Evolutionary conservation across 2,329 filamentous ascomycete genomes (phyloP).

Genomic region (Nemania bipapillata): DNA sequence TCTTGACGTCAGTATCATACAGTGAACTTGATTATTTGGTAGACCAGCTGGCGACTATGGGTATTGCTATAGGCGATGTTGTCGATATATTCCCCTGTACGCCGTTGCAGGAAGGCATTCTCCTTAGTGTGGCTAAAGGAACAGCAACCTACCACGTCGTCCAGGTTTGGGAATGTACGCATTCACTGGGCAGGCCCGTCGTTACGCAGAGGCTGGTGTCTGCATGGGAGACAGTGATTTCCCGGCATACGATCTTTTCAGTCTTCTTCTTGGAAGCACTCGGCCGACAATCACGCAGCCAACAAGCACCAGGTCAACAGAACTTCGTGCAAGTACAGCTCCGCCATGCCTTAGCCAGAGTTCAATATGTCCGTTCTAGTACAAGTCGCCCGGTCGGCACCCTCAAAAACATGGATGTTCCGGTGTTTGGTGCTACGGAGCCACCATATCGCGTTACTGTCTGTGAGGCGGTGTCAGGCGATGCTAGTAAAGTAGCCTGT

Average conservation of each 20-base stretch:
- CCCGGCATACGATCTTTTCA: constrained; percentile 9
- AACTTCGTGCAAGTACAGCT: constrained; percentile 17
- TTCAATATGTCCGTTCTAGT: constrained; percentile 16
- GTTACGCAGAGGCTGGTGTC: constrained; percentile 14
- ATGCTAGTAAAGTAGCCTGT: constrained; percentile 14
- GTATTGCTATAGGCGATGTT: constrained; percentile 6
- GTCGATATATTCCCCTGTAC: constrained; percentile 10
- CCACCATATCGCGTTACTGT: constrained; percentile 14
- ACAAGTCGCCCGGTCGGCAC: constrained; percentile 11
- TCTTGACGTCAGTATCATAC: constrained; percentile 9
- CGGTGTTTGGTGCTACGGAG: constrained; percentile 15
- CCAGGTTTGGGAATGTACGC: constrained; percentile 11
- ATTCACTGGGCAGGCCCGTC: constrained; percentile 14
- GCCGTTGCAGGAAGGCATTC: constrained; percentile 7
- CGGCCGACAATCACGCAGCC: constrained; percentile 6
- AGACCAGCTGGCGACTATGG: constrained; percentile 6
- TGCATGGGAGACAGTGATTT: constrained; percentile 12
- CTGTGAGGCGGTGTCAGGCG: constrained; percentile 7
- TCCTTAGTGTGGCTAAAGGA: constrained; percentile 11
- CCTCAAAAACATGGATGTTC: constrained; percentile 14
- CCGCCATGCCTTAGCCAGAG: constrained; percentile 13
- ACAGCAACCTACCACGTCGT: constrained; percentile 10
- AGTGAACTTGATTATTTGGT: constrained; percentile 12
- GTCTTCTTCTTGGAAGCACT: constrained; percentile 14
- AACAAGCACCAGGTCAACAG: constrained; percentile 11